These are phyloP conservation scores for Backusella mclennaniae DNA, from an alignment of 192 early-diverging fungal species.

Conservation along the genomic window DNA sequence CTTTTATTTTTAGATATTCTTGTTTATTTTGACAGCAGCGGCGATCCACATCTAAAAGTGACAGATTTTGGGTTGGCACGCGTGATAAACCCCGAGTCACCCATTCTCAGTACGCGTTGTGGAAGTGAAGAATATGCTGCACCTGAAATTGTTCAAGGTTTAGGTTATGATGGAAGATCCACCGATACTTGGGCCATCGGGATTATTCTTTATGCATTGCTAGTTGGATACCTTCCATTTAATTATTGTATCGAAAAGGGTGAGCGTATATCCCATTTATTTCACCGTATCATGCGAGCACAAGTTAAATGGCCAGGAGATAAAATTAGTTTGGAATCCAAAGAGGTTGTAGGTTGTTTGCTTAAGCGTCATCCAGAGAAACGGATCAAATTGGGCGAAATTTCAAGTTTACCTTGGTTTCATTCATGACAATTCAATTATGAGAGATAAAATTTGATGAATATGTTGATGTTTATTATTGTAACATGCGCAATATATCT, in stretches of 20 bases:
- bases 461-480: background rate
- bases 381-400: conserved; percentile 37
- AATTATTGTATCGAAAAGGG: conserved; percentile 53
- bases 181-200: conserved; percentile 84
- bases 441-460: background rate
- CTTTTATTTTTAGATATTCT: conserved; percentile 38
- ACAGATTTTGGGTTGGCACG: conserved; percentile 65
- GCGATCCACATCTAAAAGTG: conserved; percentile 50
- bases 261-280: conserved; percentile 48
- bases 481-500: background rate
- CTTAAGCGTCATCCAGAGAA: conserved; percentile 45
- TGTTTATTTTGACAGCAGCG: conserved; percentile 29
- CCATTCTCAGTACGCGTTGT: conserved; percentile 57
- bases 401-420: conserved; percentile 52
- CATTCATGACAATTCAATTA: background rate
- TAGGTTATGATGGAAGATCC: conserved; percentile 63
- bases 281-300: conserved; percentile 61
- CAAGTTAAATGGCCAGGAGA: conserved; percentile 58
- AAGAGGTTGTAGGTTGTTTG: conserved; percentile 49
- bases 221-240: conserved; percentile 77
- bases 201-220: conserved; percentile 70
- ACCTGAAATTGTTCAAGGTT: conserved; percentile 64
- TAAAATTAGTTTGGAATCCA: conserved; percentile 35
- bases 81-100: conserved; percentile 41
- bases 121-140: conserved; percentile 81